Percentiles rank a stretch among this genome's conserved stretches.
Conservation (phyloP, 1,284 basidiomycete species). For the Heterobasidion irregulare region DNA sequence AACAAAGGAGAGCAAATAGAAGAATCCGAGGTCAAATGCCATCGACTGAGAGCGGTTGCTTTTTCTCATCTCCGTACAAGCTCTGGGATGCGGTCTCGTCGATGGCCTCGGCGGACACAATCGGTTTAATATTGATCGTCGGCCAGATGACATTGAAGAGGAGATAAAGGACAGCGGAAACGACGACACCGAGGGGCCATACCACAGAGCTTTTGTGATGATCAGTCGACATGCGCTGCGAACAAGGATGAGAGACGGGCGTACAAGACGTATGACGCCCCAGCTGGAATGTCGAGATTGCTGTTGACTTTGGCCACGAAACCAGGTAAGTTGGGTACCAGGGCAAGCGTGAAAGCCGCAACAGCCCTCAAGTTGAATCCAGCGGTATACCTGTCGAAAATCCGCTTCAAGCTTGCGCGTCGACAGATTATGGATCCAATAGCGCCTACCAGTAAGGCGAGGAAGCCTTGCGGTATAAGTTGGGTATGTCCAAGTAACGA, state of each 20-base stretch:
- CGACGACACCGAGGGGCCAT: not conserved
- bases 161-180: not conserved
- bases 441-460: not conserved
- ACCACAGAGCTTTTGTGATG: not conserved
- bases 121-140: not conserved
- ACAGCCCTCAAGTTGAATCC: not conserved
- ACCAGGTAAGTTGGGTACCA: not conserved
- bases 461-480: not conserved
- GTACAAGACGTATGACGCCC: not conserved
- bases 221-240: not conserved
- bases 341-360: not conserved
- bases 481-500: not conserved
- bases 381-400: not conserved
- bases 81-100: too few relatives aligned
- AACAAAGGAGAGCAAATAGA: not conserved
- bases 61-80: not conserved
- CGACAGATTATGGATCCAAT: not conserved
- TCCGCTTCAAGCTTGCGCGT: not conserved
- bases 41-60: not conserved
- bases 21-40: not conserved
- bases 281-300: not conserved
- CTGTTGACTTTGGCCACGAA: not conserved
- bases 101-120: not conserved
- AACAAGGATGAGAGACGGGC: not conserved
- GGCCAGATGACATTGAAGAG: not conserved